Conservation (phyloP, 306 rosid species). For the Mucuna pruriens region DNA sequence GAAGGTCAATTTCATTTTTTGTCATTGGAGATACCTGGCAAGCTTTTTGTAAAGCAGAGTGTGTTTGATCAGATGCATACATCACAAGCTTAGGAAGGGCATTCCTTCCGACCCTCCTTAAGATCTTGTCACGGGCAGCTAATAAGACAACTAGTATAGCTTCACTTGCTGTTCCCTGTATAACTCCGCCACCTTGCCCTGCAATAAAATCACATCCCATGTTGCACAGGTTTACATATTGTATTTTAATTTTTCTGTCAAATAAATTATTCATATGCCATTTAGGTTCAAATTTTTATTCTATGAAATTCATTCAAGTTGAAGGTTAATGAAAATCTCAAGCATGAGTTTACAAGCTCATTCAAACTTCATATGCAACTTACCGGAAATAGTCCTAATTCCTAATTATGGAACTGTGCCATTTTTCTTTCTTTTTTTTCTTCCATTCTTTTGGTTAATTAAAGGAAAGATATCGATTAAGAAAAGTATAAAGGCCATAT, state of each 20-base stretch:
- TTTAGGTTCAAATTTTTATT: not conserved
- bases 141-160: slow-evolving; percentile 87
- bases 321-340: slow-evolving; percentile 13
- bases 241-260: slow-evolving; percentile 1
- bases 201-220: slow-evolving; percentile 45
- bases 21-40: slow-evolving; percentile 71
- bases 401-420: not conserved
- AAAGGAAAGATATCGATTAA: not conserved
- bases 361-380: slow-evolving; percentile 4
- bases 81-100: slow-evolving; percentile 77
- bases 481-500: not conserved
- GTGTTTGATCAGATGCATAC: slow-evolving; percentile 93
- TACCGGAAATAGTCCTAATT: not conserved
- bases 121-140: slow-evolving; percentile 87
- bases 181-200: slow-evolving; percentile 96
- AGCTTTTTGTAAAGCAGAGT: slow-evolving; percentile 79
- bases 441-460: not conserved
- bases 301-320: slow-evolving; percentile 14
- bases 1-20: slow-evolving; percentile 23
- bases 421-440: not conserved
- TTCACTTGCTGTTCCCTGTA: slow-evolving; percentile 98
- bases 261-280: not conserved
- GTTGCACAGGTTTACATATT: slow-evolving; percentile 19
- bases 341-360: slow-evolving; percentile 18
- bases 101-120: slow-evolving; percentile 60